Evolutionary conservation across 768 basidiomycete species (phyloP), one percentile per base, ranked within the genome.

Genomic region (Dioszegia hungarica): DNA sequence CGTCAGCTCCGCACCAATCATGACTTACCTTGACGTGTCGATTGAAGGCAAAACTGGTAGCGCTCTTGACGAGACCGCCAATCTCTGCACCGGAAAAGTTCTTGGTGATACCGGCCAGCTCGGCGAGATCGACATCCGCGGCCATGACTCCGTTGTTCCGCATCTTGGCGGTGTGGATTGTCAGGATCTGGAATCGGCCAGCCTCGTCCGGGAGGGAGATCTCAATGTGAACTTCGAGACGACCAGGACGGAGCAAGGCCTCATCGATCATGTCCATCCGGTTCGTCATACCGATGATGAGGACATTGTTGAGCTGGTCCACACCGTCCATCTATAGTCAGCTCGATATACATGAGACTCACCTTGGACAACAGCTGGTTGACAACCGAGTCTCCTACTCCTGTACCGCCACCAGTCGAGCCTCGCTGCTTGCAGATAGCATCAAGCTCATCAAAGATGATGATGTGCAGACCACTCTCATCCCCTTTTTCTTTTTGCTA

Each of bases 271-370:
- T 90, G 80, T 99, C 95, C 39, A 85, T 78, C 59, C 95, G 86
- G 77, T 99, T 98, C 43, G 94, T 99, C 95, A 99, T 99, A 67
- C 95, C 95, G 65, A 99, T 99, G 66, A 99, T 88, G 67, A 99
- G 87, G 60, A 99, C 94, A 77, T 99, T 99, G 80, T 99, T 98
- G 29, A 99, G 80, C 78, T 90, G 88, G 73, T 99, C 95, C 11
- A 99, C 94, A 80, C 95, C 95, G 65, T 99, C 95, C 92, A 99
- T 94, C 91, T 95, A 64, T 14, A 6, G 48, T 61, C 50, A 57
- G 56, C 43, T 25, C 1, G 2, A 46, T 19, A 38, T 25, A 20
- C 20, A 19, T 14, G 31, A 46, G 15, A 55, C 80, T 11, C 40
- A 87, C 91, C 83, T 99, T 99, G 24, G 95, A 94, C 15, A 99